These are phyloP conservation scores for Leishmania amazonensis DNA, from an alignment of 208 protist genomes.

Conservation along the genomic window DNA sequence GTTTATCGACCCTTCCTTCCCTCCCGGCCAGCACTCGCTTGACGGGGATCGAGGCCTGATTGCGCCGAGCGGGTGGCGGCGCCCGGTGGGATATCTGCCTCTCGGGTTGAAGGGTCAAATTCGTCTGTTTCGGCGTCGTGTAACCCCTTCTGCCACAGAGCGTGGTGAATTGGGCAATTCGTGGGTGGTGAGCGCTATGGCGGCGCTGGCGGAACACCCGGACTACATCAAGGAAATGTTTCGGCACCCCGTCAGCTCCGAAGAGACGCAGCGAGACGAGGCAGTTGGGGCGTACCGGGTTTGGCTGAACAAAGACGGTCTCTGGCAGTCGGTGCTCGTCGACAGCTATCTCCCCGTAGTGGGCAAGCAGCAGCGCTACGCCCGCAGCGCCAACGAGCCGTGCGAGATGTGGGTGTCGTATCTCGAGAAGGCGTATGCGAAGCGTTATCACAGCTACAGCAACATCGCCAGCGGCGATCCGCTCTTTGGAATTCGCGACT, in stretches of 20 bases:
- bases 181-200: slow-evolving; percentile 75
- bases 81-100: slow-evolving; percentile 71
- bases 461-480: slow-evolving; percentile 77
- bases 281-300: slow-evolving; percentile 69
- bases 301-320: slow-evolving; percentile 84
- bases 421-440: slow-evolving; percentile 91
- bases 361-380: slow-evolving; percentile 60
- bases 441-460: slow-evolving; percentile 75
- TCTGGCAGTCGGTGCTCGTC: slow-evolving; percentile 82
- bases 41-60: slow-evolving; percentile 54
- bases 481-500: slow-evolving; percentile 73
- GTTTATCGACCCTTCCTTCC: slow-evolving; percentile 80
- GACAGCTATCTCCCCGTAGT: slow-evolving; percentile 88
- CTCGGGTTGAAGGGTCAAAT: slow-evolving; percentile 55
- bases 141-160: slow-evolving; percentile 72
- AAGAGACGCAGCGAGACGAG: slow-evolving; percentile 54
- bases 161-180: slow-evolving; percentile 81
- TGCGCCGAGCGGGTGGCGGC: slow-evolving; percentile 66
- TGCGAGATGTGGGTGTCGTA: slow-evolving; percentile 81
- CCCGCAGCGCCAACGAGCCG: slow-evolving; percentile 54
- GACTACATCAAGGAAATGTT: slow-evolving; percentile 66
- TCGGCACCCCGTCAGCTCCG: slow-evolving; percentile 61
- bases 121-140: slow-evolving; percentile 69
- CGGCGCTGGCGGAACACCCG: slow-evolving; percentile 66
- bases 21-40: slow-evolving; percentile 68